phyloP scores from a whole-genome alignment of 2,329 filamentous ascomycete genomes.

The Malbranchea cinnamomea region DNA sequence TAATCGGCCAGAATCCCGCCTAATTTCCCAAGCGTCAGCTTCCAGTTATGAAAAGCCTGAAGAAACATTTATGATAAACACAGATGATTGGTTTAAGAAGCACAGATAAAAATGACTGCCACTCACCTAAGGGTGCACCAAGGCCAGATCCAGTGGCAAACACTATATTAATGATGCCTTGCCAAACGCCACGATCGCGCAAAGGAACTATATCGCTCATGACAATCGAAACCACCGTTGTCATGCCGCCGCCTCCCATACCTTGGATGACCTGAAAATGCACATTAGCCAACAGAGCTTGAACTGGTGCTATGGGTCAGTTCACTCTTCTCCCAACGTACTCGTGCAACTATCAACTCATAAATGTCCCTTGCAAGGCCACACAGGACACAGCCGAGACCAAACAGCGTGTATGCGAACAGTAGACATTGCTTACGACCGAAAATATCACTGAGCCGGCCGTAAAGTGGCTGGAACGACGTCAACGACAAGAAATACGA shows the following conservation, averaged over 20 bases:
- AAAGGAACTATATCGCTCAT: conserved; percentile 57
- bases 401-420: conserved; percentile 50
- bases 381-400: conserved; percentile 46
- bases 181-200: conserved; percentile 56
- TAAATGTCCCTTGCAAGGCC: conserved; percentile 48
- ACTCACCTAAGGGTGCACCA: conserved; percentile 50
- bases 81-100: no score
- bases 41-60: not conserved
- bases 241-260: conserved; percentile 59
- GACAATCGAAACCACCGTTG: conserved; percentile 52
- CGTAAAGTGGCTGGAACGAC: conserved; percentile 60
- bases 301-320: not conserved
- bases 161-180: conserved; percentile 59
- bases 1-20: conserved; percentile 54
- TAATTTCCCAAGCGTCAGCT: conserved; percentile 11
- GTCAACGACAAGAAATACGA: conserved; percentile 59
- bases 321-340: conserved; percentile 19
- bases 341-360: conserved; percentile 50
- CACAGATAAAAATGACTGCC: no score
- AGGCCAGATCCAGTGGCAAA: conserved; percentile 52
- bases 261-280: conserved; percentile 37
- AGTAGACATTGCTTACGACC: conserved; percentile 52
- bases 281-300: not conserved
- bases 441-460: conserved; percentile 56
- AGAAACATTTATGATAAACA: no score